Evolutionary conservation across 306 rosid species (phyloP), one percentile per base, ranked within the genome.

Genomic region (Cicer arietinum): DNA sequence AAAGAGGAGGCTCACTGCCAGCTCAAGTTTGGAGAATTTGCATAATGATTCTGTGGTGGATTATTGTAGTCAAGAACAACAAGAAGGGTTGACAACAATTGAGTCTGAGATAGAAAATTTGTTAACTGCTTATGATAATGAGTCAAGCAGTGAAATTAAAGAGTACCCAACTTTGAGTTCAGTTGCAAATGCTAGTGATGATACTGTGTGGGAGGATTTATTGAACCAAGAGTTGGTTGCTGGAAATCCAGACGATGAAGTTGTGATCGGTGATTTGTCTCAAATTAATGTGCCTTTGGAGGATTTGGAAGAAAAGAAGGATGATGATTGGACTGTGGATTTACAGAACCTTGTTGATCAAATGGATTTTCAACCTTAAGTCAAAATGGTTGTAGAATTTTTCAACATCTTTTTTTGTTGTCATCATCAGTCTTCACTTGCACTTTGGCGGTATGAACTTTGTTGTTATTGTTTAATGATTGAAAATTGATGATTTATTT

Each of bases 341-440:
- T 75, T 92, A 82, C 80, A 77, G 64, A 89, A 81, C 9, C 93
- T 92, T 46, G 93, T 89, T 50, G 97, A 89, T 84, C 91, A 92
- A 77, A 68, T 90, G 93, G 95, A 84, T 73, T 86, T 56, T 86
- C 91, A 71, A 71, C 86, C 84, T 0, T 59, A 14, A 64, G 70
- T 22, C 6, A 41, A 50, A 16, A 43, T 58, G 64, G 73, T 54
- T 56, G 63, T 78, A 41, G 8, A 20, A 39, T 17, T 54, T 54
- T 4, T 30, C 5, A 0, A 7, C 50, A 8, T 71, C 7, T 9
- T 66, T 77, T 70, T 72, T 78, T 65, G 25, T 22, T 50, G 20
- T 56, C 12, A 47, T 22, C 25, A 22, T 2, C 16, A 14, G 16
- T 22, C 5, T 43, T 68, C 59, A 45, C 0, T 45, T 61, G 62